A percentile compares a stretch with the other conserved stretches of the same genome.
phyloP scores from a whole-genome alignment of 2,329 filamentous ascomycete genomes.

The Cladosporium sp. region DNA sequence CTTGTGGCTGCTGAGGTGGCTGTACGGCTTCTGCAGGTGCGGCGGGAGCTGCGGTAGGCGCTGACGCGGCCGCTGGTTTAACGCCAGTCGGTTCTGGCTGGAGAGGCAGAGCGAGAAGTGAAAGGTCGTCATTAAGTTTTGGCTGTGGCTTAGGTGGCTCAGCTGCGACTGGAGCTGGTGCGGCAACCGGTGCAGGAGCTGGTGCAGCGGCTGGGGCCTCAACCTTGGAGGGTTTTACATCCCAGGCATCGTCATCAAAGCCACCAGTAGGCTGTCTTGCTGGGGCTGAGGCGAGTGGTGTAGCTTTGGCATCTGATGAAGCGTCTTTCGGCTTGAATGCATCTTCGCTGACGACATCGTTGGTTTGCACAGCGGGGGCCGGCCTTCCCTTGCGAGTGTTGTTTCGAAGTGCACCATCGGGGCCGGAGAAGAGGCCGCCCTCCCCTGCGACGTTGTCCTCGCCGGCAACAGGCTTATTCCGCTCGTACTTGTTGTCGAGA shows the following conservation, averaged over 20 bases:
- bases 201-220: constrained; percentile 33
- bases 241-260: constrained; percentile 97
- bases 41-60: constrained; percentile 21
- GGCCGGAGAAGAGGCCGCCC: constrained; percentile 82
- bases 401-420: constrained; percentile 84
- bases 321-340: constrained; percentile 64
- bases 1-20: constrained; percentile 38
- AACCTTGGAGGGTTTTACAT: constrained; percentile 77
- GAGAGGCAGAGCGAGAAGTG: constrained; percentile 63
- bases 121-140: constrained; percentile 65
- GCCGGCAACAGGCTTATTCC: constrained; percentile 54
- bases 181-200: constrained; percentile 25
- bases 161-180: constrained; percentile 35
- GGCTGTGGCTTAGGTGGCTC: constrained; percentile 39
- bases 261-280: constrained; percentile 50
- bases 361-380: constrained; percentile 78
- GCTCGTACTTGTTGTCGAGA: constrained; percentile 74
- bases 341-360: constrained; percentile 81
- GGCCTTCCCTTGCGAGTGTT: constrained; percentile 92
- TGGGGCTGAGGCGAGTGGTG: constrained; percentile 47
- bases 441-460: constrained; percentile 22
- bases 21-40: constrained; percentile 39
- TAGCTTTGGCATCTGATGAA: constrained; percentile 43
- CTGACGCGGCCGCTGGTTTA: constrained; percentile 36
- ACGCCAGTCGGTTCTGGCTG: constrained; percentile 51